Evolutionary conservation across 2,329 filamentous ascomycete species (phyloP).

Genomic region (Colletotrichum sp.): DNA sequence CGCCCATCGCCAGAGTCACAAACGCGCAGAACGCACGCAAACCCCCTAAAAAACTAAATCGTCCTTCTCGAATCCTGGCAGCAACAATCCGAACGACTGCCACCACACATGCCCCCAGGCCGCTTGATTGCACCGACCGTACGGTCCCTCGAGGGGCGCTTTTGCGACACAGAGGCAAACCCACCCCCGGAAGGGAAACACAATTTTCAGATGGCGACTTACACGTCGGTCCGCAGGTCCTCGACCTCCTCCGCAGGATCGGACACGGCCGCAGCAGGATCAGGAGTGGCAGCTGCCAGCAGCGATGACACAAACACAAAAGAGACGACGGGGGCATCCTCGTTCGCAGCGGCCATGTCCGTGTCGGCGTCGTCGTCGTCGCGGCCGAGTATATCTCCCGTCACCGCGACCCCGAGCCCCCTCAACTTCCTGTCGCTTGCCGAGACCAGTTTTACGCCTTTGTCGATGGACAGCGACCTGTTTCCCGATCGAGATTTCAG

Average conservation of each 20-base stretch:
- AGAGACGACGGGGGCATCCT: slow-evolving; percentile 4
- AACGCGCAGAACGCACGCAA: neutral
- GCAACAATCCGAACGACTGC: neutral
- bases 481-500: slow-evolving; percentile 1
- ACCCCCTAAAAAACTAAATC: neutral
- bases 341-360: neutral
- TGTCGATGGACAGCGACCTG: slow-evolving; percentile 32
- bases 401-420: slow-evolving; percentile 21
- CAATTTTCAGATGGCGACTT: slow-evolving; percentile 5
- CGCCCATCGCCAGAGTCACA: neutral
- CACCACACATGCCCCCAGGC: neutral
- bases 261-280: neutral
- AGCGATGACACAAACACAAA: neutral
- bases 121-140: neutral
- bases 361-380: slow-evolving; percentile 4
- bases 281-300: neutral
- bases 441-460: slow-evolving; percentile 32
- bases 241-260: slow-evolving; percentile 11
- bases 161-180: neutral
- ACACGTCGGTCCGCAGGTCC: slow-evolving; percentile 12
- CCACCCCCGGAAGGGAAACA: neutral
- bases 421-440: slow-evolving; percentile 26
- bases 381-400: slow-evolving; percentile 18
- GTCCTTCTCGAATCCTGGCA: neutral
- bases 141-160: neutral